These are phyloP conservation scores for Ceratobasidium theobromae DNA, from an alignment of 1,284 basidiomycete species.

Conservation along the genomic window DNA sequence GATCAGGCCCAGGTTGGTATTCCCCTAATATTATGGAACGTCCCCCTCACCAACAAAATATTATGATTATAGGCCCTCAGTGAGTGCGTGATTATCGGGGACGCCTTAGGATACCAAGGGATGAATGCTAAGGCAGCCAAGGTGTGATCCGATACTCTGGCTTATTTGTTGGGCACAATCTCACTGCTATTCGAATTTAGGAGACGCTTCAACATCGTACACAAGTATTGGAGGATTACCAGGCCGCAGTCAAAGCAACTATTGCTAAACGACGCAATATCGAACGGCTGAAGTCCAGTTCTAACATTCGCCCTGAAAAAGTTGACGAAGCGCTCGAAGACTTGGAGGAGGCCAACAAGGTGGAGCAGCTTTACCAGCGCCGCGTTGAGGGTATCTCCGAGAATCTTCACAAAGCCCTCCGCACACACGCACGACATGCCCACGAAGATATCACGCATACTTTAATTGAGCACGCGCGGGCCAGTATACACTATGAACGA, in stretches of 20 bases:
- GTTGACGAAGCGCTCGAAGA: constrained; percentile 94
- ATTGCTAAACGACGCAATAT: constrained; percentile 89
- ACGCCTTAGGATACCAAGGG: constrained; percentile 90
- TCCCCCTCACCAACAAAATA: not conserved
- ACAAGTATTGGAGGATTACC: constrained; percentile 87
- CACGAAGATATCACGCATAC: constrained; percentile 87
- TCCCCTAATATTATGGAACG: not conserved
- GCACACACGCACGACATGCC: constrained; percentile 77
- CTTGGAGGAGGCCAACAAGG: constrained; percentile 88
- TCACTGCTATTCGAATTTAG: constrained; percentile 37
- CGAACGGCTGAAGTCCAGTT: constrained; percentile 83
- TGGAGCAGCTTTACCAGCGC: constrained; percentile 77
- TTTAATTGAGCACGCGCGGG: constrained; percentile 86
- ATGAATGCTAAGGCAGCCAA: constrained; percentile 93
- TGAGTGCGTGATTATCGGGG: constrained; percentile 89
- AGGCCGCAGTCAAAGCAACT: constrained; percentile 83
- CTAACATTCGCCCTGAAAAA: constrained; percentile 69
- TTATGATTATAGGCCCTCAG: constrained; percentile 59
- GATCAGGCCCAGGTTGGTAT: constrained; percentile 67
- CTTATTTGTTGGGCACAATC: not conserved
- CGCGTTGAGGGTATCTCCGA: constrained; percentile 88
- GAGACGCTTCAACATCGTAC: constrained; percentile 87
- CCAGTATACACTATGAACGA: constrained; percentile 86
- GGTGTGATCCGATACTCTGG: constrained; percentile 38
- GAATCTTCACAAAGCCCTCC: constrained; percentile 82